phyloP scores from a whole-genome alignment of 176 grass and related monocot genomes.

The Elaeis guineensis region DNA sequence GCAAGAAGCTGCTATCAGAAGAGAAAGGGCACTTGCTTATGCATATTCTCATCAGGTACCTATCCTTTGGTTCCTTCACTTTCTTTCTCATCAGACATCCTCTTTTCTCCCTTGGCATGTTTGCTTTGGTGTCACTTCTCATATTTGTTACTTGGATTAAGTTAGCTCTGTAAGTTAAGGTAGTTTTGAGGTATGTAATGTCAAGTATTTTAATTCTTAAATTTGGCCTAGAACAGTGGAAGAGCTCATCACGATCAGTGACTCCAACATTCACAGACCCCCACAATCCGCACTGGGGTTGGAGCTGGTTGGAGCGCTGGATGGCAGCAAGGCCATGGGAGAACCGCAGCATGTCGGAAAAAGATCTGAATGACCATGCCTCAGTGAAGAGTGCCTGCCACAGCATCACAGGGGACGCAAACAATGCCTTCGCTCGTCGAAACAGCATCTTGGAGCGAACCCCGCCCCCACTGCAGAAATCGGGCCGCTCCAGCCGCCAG shows the following conservation, averaged over 20 bases:
- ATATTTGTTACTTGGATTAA: too few relatives aligned
- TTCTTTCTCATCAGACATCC: background rate
- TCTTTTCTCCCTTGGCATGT: too few relatives aligned
- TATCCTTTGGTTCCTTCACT: background rate
- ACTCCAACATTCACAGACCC: constrained; percentile 53
- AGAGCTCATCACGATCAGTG: constrained; percentile 35
- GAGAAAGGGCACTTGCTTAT: constrained; percentile 59
- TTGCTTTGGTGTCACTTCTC: too few relatives aligned
- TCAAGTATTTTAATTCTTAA: too few relatives aligned
- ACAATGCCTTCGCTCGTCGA: background rate
- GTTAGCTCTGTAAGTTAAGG: too few relatives aligned
- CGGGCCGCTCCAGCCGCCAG: background rate
- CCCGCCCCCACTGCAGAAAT: constrained; percentile 5
- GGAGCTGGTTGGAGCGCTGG: constrained; percentile 80
- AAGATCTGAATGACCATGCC: constrained; percentile 12
- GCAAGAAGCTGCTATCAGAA: constrained; percentile 53
- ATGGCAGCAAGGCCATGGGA: constrained; percentile 66
- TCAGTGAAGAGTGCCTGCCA: constrained; percentile 3
- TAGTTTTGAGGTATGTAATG: background rate
- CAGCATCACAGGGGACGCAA: background rate
- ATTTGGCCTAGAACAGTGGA: constrained; percentile 41
- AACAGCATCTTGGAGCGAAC: constrained; percentile 17
- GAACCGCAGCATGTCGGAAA: constrained; percentile 17
- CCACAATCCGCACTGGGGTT: constrained; percentile 75
- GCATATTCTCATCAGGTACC: constrained; percentile 78